phyloP scores from a whole-genome alignment of 306 rosid genomes.

The Fragaria ananassa region DNA sequence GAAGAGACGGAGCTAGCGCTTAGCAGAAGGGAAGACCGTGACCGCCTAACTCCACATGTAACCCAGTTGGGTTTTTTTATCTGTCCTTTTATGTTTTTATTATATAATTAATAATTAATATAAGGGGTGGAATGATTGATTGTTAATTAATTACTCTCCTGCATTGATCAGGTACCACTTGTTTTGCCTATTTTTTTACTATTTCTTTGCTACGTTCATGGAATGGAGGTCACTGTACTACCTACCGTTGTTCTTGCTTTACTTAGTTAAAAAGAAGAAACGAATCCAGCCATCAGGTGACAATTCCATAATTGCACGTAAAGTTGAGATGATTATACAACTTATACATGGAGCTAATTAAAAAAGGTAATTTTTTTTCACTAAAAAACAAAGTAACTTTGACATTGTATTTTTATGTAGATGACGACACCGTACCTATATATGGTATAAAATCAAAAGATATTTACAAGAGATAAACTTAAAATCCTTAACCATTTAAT shows the following conservation, averaged over 20 bases:
- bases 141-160: background rate
- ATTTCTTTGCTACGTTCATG: background rate
- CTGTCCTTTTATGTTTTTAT: background rate
- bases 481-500: no score
- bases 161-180: background rate
- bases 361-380: no score
- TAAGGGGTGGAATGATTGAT: background rate
- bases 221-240: background rate
- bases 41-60: slow-evolving; percentile 15
- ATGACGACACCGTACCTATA: no score
- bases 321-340: background rate
- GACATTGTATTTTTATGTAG: no score
- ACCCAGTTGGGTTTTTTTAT: background rate
- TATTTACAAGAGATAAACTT: no score
- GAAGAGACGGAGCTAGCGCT: slow-evolving; percentile 13
- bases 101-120: background rate
- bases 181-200: background rate
- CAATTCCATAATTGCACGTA: background rate
- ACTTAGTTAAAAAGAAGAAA: background rate
- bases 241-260: background rate
- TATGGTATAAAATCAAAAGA: no score
- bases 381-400: no score
- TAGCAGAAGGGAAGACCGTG: slow-evolving; percentile 10
- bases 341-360: no score
- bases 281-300: background rate